phyloP scores from a whole-genome alignment of 1,284 basidiomycete genomes.

The Heliocybe sulcata region DNA sequence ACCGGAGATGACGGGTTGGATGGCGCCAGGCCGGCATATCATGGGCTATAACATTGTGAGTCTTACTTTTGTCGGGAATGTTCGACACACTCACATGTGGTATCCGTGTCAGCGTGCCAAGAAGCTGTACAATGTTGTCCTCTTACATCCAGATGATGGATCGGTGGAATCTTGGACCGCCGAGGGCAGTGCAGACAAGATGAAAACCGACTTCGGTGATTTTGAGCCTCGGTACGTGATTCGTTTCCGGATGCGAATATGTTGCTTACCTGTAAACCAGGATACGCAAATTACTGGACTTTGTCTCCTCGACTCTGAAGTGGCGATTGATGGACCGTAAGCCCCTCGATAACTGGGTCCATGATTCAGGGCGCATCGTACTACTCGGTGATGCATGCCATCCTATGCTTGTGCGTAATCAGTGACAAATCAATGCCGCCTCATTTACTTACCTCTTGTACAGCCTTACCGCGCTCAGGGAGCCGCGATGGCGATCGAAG shows the following conservation, averaged over 20 bases:
- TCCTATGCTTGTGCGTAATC: constrained; percentile 50
- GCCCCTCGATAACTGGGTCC: constrained; percentile 33
- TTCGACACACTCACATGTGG: background rate
- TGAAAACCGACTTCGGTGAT: constrained; percentile 35
- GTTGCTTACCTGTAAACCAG: constrained; percentile 12
- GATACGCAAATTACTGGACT: constrained; percentile 29
- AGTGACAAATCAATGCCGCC: background rate
- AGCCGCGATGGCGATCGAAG: constrained; percentile 64
- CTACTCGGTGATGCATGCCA: constrained; percentile 42
- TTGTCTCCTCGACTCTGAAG: constrained; percentile 33
- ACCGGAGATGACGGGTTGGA: constrained; percentile 36
- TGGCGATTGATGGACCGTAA: constrained; percentile 38
- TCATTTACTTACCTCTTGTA: background rate
- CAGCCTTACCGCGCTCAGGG: constrained; percentile 66
- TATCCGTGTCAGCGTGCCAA: constrained; percentile 23
- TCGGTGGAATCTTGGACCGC: constrained; percentile 39
- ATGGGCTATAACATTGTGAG: constrained; percentile 36
- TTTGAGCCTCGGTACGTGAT: constrained; percentile 33
- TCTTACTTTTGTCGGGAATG: constrained; percentile 2
- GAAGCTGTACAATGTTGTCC: constrained; percentile 34
- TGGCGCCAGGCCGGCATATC: constrained; percentile 32
- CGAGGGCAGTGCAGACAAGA: constrained; percentile 35
- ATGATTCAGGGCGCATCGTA: constrained; percentile 26
- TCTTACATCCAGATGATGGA: constrained; percentile 35
- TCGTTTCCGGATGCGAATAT: constrained; percentile 13